These are phyloP conservation scores for Volvariella volvacea DNA, from an alignment of 1,284 basidiomycete genomes.

Conservation along the genomic window DNA sequence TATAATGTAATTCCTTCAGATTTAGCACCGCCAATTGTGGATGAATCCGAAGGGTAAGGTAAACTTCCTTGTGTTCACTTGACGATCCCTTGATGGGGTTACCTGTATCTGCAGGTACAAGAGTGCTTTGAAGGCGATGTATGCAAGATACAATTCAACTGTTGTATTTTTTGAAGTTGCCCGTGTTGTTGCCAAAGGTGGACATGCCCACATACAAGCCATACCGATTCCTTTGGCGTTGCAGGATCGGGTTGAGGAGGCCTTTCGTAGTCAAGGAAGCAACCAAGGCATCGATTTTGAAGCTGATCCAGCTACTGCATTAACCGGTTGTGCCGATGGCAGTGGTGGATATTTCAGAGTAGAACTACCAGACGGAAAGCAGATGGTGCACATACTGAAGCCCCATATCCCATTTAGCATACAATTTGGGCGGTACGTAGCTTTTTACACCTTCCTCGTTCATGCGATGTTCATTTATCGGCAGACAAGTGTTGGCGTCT, in stretches of 20 bases:
- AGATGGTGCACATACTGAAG: conserved; percentile 80
- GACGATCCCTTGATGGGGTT: background rate
- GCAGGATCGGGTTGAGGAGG: conserved; percentile 55
- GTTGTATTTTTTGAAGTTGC: conserved; percentile 88
- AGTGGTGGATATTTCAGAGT: conserved; percentile 81
- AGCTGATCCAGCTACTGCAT: conserved; percentile 56
- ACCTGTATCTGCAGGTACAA: conserved; percentile 57
- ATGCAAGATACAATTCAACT: conserved; percentile 60
- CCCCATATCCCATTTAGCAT: conserved; percentile 76
- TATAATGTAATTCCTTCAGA: conserved; percentile 68
- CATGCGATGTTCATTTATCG: conserved; percentile 5
- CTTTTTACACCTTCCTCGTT: too few relatives aligned
- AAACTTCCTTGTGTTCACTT: conserved; percentile 5
- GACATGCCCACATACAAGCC: conserved; percentile 88
- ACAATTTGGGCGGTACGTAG: conserved; percentile 88
- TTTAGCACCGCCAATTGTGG: conserved; percentile 65
- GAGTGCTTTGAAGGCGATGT: conserved; percentile 64
- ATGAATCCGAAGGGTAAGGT: conserved; percentile 73
- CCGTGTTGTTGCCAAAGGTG: conserved; percentile 77
- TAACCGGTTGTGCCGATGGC: conserved; percentile 45
- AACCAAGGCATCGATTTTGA: conserved; percentile 62
- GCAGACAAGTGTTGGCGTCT: conserved; percentile 71
- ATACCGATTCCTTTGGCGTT: conserved; percentile 72
- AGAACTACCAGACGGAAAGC: conserved; percentile 81
- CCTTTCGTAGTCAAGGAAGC: conserved; percentile 66